Conservation (phyloP, 129 eudicot genomes). For the Arctium lappa region DNA sequence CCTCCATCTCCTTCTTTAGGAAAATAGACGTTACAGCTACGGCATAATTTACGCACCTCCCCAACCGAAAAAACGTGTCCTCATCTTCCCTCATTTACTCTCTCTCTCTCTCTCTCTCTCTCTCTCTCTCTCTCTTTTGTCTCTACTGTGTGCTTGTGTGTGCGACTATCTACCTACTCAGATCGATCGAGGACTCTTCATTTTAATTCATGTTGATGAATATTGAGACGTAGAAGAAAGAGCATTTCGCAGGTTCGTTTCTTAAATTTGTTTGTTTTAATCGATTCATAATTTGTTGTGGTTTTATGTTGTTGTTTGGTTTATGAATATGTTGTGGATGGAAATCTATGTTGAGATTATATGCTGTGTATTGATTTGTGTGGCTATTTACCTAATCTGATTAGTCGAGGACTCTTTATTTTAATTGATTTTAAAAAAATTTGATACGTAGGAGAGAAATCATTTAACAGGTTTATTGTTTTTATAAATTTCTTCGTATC, state of each 20-base stretch:
- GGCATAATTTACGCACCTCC: constrained; percentile 46
- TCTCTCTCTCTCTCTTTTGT: background rate
- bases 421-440: background rate
- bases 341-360: background rate
- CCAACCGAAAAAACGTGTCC: constrained; percentile 19
- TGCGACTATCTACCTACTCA: constrained; percentile 31
- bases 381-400: background rate
- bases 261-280: background rate
- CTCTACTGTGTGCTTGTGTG: constrained; percentile 20
- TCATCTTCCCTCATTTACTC: constrained; percentile 21
- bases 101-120: constrained; percentile 15
- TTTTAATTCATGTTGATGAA: constrained; percentile 6
- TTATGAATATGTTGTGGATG: background rate
- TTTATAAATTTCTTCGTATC: background rate
- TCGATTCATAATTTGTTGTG: constrained; percentile 6
- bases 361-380: background rate
- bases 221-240: background rate
- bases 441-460: background rate
- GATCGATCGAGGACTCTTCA: background rate
- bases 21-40: constrained; percentile 64
- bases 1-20: background rate
- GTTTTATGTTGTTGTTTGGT: background rate
- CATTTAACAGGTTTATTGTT: background rate
- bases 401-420: background rate
- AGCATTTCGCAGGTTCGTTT: constrained; percentile 16